phyloP scores from a whole-genome alignment of 1,284 basidiomycete species.

The Irpex rosettiformis region DNA sequence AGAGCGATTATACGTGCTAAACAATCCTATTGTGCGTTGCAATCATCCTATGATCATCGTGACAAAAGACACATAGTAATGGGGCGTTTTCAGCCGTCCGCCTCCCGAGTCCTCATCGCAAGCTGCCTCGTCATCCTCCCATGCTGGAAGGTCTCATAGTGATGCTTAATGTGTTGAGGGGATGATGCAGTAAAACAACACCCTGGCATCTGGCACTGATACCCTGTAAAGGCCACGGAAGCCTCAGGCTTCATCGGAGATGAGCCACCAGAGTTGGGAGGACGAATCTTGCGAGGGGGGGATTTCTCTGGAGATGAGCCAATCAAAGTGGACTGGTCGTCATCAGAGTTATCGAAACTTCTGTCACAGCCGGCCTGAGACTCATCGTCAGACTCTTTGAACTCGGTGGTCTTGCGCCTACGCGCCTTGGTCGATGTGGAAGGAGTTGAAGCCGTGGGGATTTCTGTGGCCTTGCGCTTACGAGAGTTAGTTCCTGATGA shows the following conservation, averaged over 20 bases:
- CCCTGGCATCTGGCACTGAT: constrained; percentile 4
- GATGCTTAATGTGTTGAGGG: constrained; percentile 9
- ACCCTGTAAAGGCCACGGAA: neutral
- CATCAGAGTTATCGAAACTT: neutral
- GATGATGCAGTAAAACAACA: constrained; percentile 8
- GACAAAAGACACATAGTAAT: too few relatives aligned
- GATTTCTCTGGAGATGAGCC: neutral
- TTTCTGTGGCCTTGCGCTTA: constrained; percentile 3
- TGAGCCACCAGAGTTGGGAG: neutral
- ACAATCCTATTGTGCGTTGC: too few relatives aligned
- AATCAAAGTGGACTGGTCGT: neutral
- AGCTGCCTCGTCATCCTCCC: neutral
- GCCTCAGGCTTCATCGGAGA: constrained; percentile 4
- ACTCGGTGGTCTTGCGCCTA: neutral
- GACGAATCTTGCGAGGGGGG: neutral
- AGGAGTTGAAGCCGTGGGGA: neutral
- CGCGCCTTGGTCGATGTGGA: neutral
- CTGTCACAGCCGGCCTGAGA: too few relatives aligned
- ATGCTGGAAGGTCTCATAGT: constrained; percentile 11
- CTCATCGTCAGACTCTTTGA: neutral
- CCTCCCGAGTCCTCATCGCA: neutral
- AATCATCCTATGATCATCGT: too few relatives aligned
- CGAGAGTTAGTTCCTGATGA: neutral
- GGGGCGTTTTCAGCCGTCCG: neutral
- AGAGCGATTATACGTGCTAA: neutral